A percentile compares a stretch with the other conserved stretches of the same genome.
Evolutionary conservation across 208 protist genomes (phyloP).

Genomic region (Trypanosoma rangeli): DNA sequence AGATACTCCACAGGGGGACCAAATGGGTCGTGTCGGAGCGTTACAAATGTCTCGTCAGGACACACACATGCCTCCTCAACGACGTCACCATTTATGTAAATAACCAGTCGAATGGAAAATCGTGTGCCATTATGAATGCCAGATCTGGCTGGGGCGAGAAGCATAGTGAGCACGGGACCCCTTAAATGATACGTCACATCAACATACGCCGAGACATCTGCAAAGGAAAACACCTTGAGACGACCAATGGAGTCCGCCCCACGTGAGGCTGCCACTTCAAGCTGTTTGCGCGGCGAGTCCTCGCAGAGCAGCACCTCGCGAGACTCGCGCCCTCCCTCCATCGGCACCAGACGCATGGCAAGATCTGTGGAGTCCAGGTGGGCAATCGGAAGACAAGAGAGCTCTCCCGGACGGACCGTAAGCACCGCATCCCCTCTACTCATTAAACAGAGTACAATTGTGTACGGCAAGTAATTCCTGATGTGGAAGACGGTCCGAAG

Average conservation of each 20-base stretch:
- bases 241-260: constrained; percentile 30
- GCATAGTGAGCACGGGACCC: constrained; percentile 19
- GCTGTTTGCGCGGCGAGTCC: constrained; percentile 8
- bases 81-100: constrained; percentile 11
- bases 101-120: constrained; percentile 15
- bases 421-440: background rate
- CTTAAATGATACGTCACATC: constrained; percentile 32
- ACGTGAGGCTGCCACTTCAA: constrained; percentile 11
- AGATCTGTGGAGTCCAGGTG: constrained; percentile 15
- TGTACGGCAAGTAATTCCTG: constrained; percentile 17
- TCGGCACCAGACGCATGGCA: constrained; percentile 3
- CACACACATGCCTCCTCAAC: constrained; percentile 15
- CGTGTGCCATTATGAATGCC: constrained; percentile 29
- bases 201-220: constrained; percentile 14
- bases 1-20: constrained; percentile 15
- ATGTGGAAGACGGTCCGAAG: constrained; percentile 27
- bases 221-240: constrained; percentile 26
- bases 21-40: constrained; percentile 25
- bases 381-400: constrained; percentile 21
- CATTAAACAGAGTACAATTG: background rate
- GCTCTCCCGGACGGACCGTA: constrained; percentile 11
- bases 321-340: constrained; percentile 7
- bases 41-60: constrained; percentile 20
- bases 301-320: constrained; percentile 11
- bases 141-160: constrained; percentile 18